Percentiles rank a stretch among this genome's conserved stretches.
Conservation (phyloP, 2,329 filamentous ascomycete species). For the Alternaria triticina region DNA sequence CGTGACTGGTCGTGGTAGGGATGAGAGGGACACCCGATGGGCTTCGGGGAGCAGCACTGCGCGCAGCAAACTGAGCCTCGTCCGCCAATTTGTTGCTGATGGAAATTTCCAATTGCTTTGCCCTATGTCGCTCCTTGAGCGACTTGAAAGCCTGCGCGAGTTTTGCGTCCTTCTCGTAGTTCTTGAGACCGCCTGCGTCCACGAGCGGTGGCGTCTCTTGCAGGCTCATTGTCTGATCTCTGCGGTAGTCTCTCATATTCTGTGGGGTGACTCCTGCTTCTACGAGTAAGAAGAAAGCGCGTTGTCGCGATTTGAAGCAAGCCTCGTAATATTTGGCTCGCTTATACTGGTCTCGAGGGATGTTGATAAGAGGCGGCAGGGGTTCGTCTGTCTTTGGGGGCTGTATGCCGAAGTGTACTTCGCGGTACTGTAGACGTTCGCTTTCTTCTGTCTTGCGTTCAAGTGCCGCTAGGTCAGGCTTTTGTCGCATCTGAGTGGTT, state of each 20-base stretch:
- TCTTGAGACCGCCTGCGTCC: constrained; percentile 25
- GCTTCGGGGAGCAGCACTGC: constrained; percentile 8
- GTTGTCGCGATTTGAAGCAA: constrained; percentile 41
- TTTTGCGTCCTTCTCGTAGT: constrained; percentile 35
- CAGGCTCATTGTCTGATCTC: constrained; percentile 26
- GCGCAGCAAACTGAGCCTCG: constrained; percentile 31
- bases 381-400: constrained; percentile 30
- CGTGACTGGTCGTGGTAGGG: constrained; percentile 24
- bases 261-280: constrained; percentile 37
- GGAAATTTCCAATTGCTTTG: constrained; percentile 35
- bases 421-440: constrained; percentile 40
- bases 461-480: constrained; percentile 31
- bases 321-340: constrained; percentile 37
- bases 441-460: constrained; percentile 34
- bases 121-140: constrained; percentile 20
- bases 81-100: constrained; percentile 33
- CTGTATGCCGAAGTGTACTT: constrained; percentile 41
- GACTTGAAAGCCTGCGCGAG: constrained; percentile 22
- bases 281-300: constrained; percentile 37
- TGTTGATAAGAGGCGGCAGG: constrained; percentile 39
- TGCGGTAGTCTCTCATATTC: constrained; percentile 39
- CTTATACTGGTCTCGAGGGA: constrained; percentile 30
- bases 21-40: constrained; percentile 32
- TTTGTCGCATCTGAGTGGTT: constrained; percentile 28
- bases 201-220: constrained; percentile 27